A percentile compares a stretch with the other conserved stretches of the same genome.
These are phyloP conservation scores for Choiromyces venosus DNA, from an alignment of 495 filamentous ascomycete species.

Conservation along the genomic window DNA sequence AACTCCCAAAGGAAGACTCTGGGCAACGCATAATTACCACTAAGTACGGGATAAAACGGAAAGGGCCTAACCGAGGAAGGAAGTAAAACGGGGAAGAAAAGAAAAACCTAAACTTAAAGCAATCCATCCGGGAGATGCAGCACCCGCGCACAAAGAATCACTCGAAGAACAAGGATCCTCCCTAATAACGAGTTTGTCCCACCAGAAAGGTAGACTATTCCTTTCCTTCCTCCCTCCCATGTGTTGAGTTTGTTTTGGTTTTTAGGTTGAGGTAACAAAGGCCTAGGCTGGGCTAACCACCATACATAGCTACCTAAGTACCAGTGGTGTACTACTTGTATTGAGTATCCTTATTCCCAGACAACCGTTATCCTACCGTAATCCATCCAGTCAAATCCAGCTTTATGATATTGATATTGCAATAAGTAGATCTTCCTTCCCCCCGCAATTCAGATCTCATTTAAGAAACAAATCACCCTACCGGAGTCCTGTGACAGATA, in stretches of 20 bases:
- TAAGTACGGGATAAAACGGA: not conserved
- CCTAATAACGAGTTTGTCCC: not conserved
- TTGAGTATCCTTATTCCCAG: not conserved
- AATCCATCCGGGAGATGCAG: not conserved
- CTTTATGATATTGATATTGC: not conserved
- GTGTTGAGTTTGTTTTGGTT: not conserved
- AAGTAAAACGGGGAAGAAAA: not conserved
- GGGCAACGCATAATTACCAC: no score
- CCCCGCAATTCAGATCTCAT: not conserved
- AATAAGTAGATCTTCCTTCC: not conserved
- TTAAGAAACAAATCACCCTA: not conserved
- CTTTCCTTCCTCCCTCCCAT: no score
- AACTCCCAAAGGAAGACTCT: no score
- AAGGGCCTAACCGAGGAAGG: no score
- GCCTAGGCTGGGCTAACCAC: not conserved
- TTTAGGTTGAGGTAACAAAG: not conserved
- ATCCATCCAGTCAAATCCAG: not conserved
- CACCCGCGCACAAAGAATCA: not conserved
- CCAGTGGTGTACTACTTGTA: not conserved
- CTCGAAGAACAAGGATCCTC: slow-evolving; percentile 3
- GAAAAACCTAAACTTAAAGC: not conserved
- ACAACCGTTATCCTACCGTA: no score
- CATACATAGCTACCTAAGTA: not conserved
- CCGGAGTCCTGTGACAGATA: no score
- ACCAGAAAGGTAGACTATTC: not conserved